Conservation (phyloP, 176 grass and related monocot genomes). For the Calamus simplicifolius region DNA sequence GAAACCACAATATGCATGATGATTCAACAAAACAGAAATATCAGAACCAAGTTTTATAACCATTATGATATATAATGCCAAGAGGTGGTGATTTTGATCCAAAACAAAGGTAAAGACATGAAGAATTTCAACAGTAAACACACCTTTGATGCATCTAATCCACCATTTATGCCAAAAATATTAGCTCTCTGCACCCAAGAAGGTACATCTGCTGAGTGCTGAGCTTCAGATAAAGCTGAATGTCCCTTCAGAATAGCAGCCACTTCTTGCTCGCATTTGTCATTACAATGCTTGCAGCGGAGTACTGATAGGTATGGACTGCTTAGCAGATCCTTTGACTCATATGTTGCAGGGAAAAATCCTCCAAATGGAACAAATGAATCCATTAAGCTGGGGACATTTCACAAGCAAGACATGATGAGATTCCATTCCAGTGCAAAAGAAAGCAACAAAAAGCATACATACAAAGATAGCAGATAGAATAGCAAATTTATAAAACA, state of each 20-base stretch:
- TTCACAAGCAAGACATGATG: too few species aligned
- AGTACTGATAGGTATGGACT: constrained; percentile 31
- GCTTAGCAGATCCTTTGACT: constrained; percentile 20
- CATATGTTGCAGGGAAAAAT: constrained; percentile 27
- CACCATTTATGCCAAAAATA: constrained; percentile 34
- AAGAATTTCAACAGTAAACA: constrained; percentile 20
- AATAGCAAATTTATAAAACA: too few species aligned
- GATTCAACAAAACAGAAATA: too few species aligned
- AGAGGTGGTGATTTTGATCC: too few species aligned
- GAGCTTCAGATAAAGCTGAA: constrained; percentile 26
- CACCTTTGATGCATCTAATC: constrained; percentile 65
- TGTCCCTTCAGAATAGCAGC: constrained; percentile 45
- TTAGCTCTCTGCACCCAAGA: constrained; percentile 52
- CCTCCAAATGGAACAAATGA: constrained; percentile 64
- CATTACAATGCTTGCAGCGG: constrained; percentile 59
- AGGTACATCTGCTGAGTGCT: constrained; percentile 35
- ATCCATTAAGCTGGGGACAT: constrained; percentile 35
- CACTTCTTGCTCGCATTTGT: constrained; percentile 74
- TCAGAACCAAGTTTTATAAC: too few species aligned
- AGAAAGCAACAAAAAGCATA: background rate
- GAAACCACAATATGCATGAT: too few species aligned
- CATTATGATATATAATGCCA: too few species aligned
- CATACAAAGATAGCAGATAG: too few species aligned
- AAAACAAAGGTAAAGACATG: constrained; percentile 11
- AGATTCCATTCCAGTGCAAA: background rate